Evolutionary conservation across 768 basidiomycete genomes (phyloP), one percentile per base, ranked within the genome.

Genomic region (Paxillus involutus): DNA sequence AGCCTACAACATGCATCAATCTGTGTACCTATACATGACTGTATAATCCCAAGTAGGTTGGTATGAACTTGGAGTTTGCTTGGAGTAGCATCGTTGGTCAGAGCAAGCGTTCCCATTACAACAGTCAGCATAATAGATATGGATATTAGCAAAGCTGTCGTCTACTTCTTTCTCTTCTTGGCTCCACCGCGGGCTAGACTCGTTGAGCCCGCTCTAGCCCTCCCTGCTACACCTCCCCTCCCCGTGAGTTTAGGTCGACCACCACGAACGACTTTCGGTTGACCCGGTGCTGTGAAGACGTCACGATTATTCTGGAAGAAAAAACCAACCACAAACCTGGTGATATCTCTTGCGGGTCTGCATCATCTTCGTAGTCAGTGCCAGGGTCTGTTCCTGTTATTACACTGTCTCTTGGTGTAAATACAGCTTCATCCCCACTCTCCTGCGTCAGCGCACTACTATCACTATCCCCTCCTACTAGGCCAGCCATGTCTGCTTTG

Each of bases 381-480:
- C 84, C 84, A 8, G 64, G 80, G 59, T 91, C 89, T 4, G 89
- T 88, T 29, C 81, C 87, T 2, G 88, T 89, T 16, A 83, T 76
- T 32, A 83, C 77, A 57, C 88, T 89, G 33, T 82, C 85, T 62
- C 81, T 74, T 1, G 85, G 83, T 9, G 85, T 86, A 24, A 80
- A 83, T 16, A 70, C 74, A 6, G 70, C 73, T 63, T 92, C 90
- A 52, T 91, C 90, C 7, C 84, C 88, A 56, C 88, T 91, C 68
- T 91, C 89, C 65, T 88, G 84, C 4, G 89, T 92, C 62, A 92
- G 67, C 26, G 87, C 90, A 58, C 90, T 91, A 62, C 88, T 89
- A 58, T 91, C 90, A 63, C 90, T 91, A 63, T 92, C 89, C 1
- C 89, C 89, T 13, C 82, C 84, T 2, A 91, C 81, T n/a, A 91